Evolutionary conservation across 306 rosid species (phyloP).

Genomic region (Medicago ruthenica): DNA sequence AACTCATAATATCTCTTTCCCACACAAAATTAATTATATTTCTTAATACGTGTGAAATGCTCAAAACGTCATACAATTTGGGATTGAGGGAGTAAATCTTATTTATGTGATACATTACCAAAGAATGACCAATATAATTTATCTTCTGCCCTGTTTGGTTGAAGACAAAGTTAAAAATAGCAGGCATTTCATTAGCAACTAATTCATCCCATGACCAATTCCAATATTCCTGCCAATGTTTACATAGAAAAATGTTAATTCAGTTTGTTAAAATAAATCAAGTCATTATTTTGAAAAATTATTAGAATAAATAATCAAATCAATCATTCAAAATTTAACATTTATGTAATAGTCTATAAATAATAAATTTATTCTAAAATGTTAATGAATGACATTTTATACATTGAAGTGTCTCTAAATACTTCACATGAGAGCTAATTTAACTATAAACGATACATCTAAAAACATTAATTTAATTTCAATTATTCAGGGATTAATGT

Average conservation of each 20-base stretch:
- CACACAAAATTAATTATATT: too few relatives aligned
- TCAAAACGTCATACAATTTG: too few relatives aligned
- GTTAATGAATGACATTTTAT: neutral
- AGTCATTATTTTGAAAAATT: too few relatives aligned
- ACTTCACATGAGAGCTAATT: too few relatives aligned
- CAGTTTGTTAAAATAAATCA: neutral
- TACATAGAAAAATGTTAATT: neutral
- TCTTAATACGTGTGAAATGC: too few relatives aligned
- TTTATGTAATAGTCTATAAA: neutral
- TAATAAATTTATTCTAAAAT: neutral
- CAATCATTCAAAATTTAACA: neutral
- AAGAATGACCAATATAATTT: slow-evolving; percentile 82
- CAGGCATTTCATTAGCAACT: slow-evolving; percentile 68
- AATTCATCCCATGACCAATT: slow-evolving; percentile 85
- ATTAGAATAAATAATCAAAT: neutral
- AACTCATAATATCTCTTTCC: too few relatives aligned
- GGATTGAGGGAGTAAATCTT: too few relatives aligned
- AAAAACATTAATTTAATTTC: too few relatives aligned
- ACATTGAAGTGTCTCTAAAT: too few relatives aligned
- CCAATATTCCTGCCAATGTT: slow-evolving; percentile 65
- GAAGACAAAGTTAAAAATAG: slow-evolving; percentile 63
- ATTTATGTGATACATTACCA: slow-evolving; percentile 50
- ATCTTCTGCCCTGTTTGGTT: slow-evolving; percentile 68
- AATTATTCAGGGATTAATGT: too few relatives aligned
- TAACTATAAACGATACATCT: too few relatives aligned